These are phyloP conservation scores for Zymoseptoria crescenta DNA, from an alignment of 2,329 filamentous ascomycete species.

Conservation along the genomic window DNA sequence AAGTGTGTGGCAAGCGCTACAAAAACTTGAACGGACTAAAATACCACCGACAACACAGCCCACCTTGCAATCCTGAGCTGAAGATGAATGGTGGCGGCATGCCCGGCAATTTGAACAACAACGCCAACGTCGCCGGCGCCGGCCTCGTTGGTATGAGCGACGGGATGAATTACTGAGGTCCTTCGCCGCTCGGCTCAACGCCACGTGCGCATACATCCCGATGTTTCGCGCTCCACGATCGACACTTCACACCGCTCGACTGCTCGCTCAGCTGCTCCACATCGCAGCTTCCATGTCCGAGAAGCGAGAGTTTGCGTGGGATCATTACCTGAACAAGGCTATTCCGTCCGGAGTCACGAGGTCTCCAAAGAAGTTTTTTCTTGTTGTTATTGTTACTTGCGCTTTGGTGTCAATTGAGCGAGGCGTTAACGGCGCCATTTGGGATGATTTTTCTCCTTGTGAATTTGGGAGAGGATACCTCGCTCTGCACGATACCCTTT, in stretches of 20 bases:
- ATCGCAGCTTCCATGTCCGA: neutral
- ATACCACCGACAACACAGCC: conserved; percentile 69
- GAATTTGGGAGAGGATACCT: conserved; percentile 22
- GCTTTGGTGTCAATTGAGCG: conserved; percentile 11
- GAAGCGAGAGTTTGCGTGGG: neutral
- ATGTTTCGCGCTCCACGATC: too few relatives aligned
- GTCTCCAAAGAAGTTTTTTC: neutral
- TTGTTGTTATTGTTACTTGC: conserved; percentile 12
- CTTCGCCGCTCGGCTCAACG: too few relatives aligned
- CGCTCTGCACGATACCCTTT: conserved; percentile 10
- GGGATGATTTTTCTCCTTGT: conserved; percentile 23
- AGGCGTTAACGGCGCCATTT: conserved; percentile 23
- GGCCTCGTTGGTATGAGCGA: conserved; percentile 47
- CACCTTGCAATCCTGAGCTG: conserved; percentile 81
- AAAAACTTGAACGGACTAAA: conserved; percentile 98
- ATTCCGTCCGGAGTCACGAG: neutral
- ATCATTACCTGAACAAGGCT: neutral
- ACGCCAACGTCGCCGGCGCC: conserved; percentile 44
- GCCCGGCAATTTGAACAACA: conserved; percentile 35
- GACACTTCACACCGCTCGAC: too few relatives aligned
- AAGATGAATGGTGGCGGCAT: conserved; percentile 41
- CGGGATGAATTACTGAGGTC: conserved; percentile 23
- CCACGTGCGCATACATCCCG: too few relatives aligned
- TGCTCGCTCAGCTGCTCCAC: neutral
- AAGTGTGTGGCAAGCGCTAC: conserved; percentile 94